Evolutionary conservation across 2,329 filamentous ascomycete species (phyloP).

Genomic region (Colletotrichum coccodes): DNA sequence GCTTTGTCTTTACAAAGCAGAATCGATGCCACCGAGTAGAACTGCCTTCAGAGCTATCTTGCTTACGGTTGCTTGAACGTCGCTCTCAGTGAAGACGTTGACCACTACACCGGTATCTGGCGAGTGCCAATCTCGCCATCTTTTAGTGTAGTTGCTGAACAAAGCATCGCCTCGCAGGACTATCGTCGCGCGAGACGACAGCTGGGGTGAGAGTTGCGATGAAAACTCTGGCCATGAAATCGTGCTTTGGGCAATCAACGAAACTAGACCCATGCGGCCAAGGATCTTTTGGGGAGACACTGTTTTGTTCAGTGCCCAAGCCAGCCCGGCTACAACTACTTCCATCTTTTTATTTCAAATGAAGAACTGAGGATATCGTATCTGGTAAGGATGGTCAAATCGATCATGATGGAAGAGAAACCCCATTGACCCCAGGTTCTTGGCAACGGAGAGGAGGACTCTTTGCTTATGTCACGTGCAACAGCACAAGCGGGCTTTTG

Average conservation of each 20-base stretch:
- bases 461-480: too few relatives aligned
- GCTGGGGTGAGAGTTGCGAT: background rate
- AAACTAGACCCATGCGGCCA: background rate
- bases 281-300: background rate
- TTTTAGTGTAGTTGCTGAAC: background rate
- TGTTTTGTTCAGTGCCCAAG: slow-evolving; percentile 13
- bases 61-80: slow-evolving; percentile 19
- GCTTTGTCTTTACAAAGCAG: too few relatives aligned
- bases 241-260: background rate
- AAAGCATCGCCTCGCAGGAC: background rate
- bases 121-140: slow-evolving; percentile 24
- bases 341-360: background rate
- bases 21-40: too few relatives aligned
- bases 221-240: background rate
- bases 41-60: background rate
- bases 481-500: too few relatives aligned
- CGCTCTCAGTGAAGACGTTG: slow-evolving; percentile 13
- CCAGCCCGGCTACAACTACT: background rate
- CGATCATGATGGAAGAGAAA: too few relatives aligned
- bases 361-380: too few relatives aligned
- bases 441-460: too few relatives aligned
- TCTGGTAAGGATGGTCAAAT: too few relatives aligned
- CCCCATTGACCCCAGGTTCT: too few relatives aligned
- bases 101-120: slow-evolving; percentile 16
- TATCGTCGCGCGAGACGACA: background rate